Percentiles rank a stretch among this genome's conserved stretches.
These are phyloP conservation scores for Pinus tabuliformis DNA, from an alignment of 75 land plant genomes.

Conservation along the genomic window DNA sequence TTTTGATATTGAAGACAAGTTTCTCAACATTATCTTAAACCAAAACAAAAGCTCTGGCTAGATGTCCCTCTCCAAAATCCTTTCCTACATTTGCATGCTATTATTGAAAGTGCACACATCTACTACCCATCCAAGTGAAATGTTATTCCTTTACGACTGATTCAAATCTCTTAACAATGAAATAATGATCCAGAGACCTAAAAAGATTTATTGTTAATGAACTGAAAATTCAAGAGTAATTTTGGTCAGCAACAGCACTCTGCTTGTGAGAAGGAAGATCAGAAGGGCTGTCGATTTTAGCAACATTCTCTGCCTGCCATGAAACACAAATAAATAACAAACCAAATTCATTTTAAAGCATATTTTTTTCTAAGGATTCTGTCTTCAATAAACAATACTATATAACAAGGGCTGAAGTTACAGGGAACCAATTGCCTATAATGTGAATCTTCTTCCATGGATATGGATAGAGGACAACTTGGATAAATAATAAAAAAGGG, in stretches of 20 bases:
- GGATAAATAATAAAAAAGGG: not conserved
- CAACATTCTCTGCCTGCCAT: too few species aligned
- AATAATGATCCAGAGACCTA: not conserved
- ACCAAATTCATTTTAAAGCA: too few species aligned
- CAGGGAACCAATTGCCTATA: not conserved
- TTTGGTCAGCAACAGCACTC: too few species aligned
- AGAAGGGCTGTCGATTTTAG: too few species aligned
- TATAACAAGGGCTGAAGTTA: too few species aligned
- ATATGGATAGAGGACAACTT: not conserved
- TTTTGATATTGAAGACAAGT: not conserved
- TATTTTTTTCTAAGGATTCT: too few species aligned
- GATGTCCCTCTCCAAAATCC: not conserved
- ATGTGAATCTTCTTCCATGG: not conserved
- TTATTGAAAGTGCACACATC: too few species aligned
- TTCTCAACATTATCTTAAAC: not conserved
- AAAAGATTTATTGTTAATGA: not conserved
- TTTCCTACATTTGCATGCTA: not conserved
- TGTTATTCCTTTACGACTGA: not conserved
- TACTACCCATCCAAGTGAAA: too few species aligned
- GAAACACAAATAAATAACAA: too few species aligned
- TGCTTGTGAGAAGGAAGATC: too few species aligned
- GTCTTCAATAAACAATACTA: too few species aligned
- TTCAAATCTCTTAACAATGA: not conserved
- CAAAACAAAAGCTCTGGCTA: not conserved
- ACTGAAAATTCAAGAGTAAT: not conserved